A percentile compares a stretch with the other conserved stretches of the same genome.
Evolutionary conservation across 306 rosid species (phyloP).

Genomic region (Begonia fuchsioides): DNA sequence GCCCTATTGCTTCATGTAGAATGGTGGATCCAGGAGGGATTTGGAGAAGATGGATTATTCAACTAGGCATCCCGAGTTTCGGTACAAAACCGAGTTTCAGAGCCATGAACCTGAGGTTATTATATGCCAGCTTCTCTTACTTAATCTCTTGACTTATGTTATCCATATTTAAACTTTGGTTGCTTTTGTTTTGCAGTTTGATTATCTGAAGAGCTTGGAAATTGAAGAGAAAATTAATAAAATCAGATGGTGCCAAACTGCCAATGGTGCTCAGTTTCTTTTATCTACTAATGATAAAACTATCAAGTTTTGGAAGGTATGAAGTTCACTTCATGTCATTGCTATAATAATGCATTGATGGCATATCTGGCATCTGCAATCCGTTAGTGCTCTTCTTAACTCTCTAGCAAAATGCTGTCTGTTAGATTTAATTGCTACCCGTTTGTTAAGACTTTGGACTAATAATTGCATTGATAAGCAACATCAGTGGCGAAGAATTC

Average conservation of each 20-base stretch:
- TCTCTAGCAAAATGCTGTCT: no score
- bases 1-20: constrained; percentile 12
- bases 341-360: background rate
- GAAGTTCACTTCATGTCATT: background rate
- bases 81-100: constrained; percentile 61
- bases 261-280: constrained; percentile 54
- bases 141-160: background rate
- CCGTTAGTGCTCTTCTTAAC: no score
- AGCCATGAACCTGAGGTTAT: constrained; percentile 75
- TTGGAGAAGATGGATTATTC: constrained; percentile 53
- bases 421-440: no score
- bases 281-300: constrained; percentile 65
- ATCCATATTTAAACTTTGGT: constrained; percentile 12
- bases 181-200: constrained; percentile 33
- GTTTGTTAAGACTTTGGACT: no score
- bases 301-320: constrained; percentile 68
- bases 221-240: constrained; percentile 69
- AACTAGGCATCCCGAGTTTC: constrained; percentile 48
- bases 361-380: no score
- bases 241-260: constrained; percentile 60
- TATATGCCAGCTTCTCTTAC: background rate
- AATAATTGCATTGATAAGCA: no score
- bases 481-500: no score
- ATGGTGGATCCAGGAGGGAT: constrained; percentile 37
- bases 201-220: constrained; percentile 67